A percentile compares a stretch with the other conserved stretches of the same genome.
phyloP scores from a whole-genome alignment of 2,329 filamentous ascomycete genomes.

The Endocalyx cinctus region DNA sequence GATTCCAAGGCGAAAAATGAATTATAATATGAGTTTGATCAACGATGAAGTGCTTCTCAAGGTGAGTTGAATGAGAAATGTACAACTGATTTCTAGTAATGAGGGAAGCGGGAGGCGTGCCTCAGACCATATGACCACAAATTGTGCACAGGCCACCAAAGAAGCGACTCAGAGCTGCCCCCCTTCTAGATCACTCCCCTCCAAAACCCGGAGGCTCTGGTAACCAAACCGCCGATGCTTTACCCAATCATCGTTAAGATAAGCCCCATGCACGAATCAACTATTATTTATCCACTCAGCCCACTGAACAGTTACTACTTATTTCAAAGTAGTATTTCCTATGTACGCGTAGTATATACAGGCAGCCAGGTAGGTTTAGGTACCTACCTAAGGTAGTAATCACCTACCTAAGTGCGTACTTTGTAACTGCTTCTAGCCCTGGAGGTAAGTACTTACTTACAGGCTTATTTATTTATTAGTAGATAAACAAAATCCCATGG shows the following conservation, averaged over 20 bases:
- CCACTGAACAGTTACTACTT: no score
- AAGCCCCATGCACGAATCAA: background rate
- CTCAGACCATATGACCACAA: slow-evolving; percentile 19
- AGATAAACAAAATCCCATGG: no score
- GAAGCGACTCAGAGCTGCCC: no score
- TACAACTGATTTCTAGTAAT: slow-evolving; percentile 19
- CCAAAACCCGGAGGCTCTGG: background rate
- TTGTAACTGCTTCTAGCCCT: no score
- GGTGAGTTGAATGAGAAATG: slow-evolving; percentile 20
- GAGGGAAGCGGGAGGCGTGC: slow-evolving; percentile 25
- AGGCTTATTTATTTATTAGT: no score
- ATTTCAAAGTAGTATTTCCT: no score
- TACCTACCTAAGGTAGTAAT: no score
- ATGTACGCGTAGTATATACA: no score
- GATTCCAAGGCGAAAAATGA: slow-evolving; percentile 10
- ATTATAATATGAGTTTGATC: slow-evolving; percentile 3
- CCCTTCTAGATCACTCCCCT: background rate
- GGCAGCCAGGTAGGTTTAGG: no score
- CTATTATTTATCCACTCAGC: background rate
- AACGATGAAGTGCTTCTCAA: slow-evolving; percentile 12
- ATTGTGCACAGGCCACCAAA: slow-evolving; percentile 12
- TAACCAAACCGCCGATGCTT: background rate
- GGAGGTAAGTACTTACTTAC: no score
- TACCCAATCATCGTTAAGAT: background rate
- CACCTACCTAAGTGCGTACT: no score